These are phyloP conservation scores for Oryza australiensis DNA, from an alignment of 176 grass and related monocot species.

Conservation along the genomic window DNA sequence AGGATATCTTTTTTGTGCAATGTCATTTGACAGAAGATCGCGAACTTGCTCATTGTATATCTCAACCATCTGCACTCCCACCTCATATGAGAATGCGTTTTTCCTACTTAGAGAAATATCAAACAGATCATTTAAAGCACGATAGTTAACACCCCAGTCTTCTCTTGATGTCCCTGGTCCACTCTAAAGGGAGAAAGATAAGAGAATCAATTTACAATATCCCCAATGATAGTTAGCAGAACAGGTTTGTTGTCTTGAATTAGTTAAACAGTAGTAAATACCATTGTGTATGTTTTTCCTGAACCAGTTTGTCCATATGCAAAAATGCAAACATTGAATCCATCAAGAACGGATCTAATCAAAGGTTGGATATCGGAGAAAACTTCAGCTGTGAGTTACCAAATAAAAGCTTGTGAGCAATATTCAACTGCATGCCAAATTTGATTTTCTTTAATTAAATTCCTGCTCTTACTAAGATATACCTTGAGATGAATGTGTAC, in stretches of 20 bases:
- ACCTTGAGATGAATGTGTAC: slow-evolving; percentile 82
- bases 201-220: slow-evolving; percentile 26
- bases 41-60: slow-evolving; percentile 99
- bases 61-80: slow-evolving; percentile 98
- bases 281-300: slow-evolving; percentile 99
- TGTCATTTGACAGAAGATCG: slow-evolving; percentile 86
- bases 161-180: slow-evolving; percentile 90
- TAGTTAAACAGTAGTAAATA: slow-evolving; percentile 33
- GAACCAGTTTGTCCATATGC: slow-evolving; percentile 98
- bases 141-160: slow-evolving; percentile 98
- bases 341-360: slow-evolving; percentile 96
- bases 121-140: slow-evolving; percentile 95
- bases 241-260: slow-evolving; percentile 18
- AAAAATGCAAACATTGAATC: slow-evolving; percentile 99
- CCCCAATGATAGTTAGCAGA: slow-evolving; percentile 8
- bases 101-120: slow-evolving; percentile 82
- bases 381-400: slow-evolving; percentile 66
- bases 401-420: slow-evolving; percentile 21
- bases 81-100: slow-evolving; percentile 86
- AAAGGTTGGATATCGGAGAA: slow-evolving; percentile 92
- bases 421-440: not conserved
- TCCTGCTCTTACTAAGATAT: slow-evolving; percentile 28
- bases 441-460: not conserved
- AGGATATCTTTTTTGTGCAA: slow-evolving; percentile 99
- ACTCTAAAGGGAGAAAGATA: slow-evolving; percentile 54